Evolutionary conservation across 768 basidiomycete species (phyloP), one percentile per base, ranked within the genome.

Genomic region (Naganishia antarctica): DNA sequence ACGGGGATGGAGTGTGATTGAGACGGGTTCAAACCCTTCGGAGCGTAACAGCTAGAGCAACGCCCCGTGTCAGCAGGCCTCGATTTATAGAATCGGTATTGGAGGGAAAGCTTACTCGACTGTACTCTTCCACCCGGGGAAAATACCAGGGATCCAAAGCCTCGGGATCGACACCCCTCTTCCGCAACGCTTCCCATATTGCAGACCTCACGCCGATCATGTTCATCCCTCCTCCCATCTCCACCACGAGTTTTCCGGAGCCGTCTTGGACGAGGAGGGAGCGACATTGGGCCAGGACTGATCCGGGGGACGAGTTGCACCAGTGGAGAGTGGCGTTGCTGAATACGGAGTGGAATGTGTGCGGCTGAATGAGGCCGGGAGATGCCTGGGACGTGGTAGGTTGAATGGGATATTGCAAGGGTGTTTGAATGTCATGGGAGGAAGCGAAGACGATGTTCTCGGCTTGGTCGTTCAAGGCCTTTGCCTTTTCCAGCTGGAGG

Each of bases 71-170:
- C 21, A 8, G 79, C 0, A 82, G 81, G 12, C n/a, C n/a, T n/a
- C n/a, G n/a, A n/a, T n/a, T n/a, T n/a, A n/a, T n/a, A n/a, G n/a
- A n/a, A n/a, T n/a, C n/a, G n/a, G n/a, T n/a, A n/a, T n/a, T n/a
- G n/a, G n/a, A n/a, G n/a, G n/a, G n/a, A n/a, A n/a, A 84, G 65
- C 79, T 63, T 71, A 86, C 85, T 74, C 80, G 79, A 48, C 74
- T 77, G 74, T 91, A 90, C 64, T 87, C 84, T 29, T 83, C 81
- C 12, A 81, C 81, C 0, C 86, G 86, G 4, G 90, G 90, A 72
- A 90, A 91, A 78, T 84, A 90, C 89, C 89, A 91, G 0, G 90
- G 90, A 71, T 92, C 90, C 45, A 84, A 73, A 12, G 76, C 70
- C 9, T 77, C 75, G 11, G 89, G 83, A 73, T 89, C 80, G 61